These are phyloP conservation scores for Tremellales sp. DNA, from an alignment of 1,284 basidiomycete genomes.

Conservation along the genomic window DNA sequence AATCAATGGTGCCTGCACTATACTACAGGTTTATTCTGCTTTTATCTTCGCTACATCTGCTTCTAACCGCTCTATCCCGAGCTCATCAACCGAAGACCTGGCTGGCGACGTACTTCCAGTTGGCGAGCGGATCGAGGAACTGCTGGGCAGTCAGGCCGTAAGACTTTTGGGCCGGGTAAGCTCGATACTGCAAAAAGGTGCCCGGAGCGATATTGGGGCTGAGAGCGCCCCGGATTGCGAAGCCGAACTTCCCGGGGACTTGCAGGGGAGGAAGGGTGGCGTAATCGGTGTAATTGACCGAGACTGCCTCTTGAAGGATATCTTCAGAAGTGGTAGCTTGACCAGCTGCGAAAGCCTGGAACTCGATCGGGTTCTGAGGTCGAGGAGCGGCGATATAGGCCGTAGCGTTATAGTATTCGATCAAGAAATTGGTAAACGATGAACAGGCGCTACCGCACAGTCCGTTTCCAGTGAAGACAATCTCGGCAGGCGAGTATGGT, in stretches of 20 bases:
- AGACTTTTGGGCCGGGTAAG: constrained; percentile 6
- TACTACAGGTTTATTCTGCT: no score
- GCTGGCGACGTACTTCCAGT: constrained; percentile 13
- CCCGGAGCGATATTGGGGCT: constrained; percentile 13
- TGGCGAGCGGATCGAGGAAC: constrained; percentile 8
- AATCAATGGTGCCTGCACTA: no score
- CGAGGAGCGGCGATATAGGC: constrained; percentile 12
- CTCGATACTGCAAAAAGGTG: constrained; percentile 14
- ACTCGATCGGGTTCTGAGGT: constrained; percentile 14
- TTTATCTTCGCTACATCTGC: no score
- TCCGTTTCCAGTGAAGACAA: constrained; percentile 19
- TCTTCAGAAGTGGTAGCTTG: constrained; percentile 7
- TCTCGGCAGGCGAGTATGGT: constrained; percentile 12
- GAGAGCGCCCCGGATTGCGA: constrained; percentile 10
- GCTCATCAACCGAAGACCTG: constrained; percentile 6
- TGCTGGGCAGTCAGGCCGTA: constrained; percentile 7
- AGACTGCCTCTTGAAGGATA: constrained; percentile 5
- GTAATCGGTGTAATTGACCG: constrained; percentile 2
- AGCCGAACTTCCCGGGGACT: constrained; percentile 9
- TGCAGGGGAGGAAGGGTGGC: constrained; percentile 4
- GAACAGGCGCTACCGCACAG: constrained; percentile 18
- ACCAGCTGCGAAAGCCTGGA: constrained; percentile 13
- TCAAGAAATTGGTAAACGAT: constrained; percentile 16
- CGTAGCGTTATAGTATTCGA: constrained; percentile 18
- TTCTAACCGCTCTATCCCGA: no score